phyloP scores from a whole-genome alignment of 1,284 basidiomycete genomes.

The Irpex sp. region DNA sequence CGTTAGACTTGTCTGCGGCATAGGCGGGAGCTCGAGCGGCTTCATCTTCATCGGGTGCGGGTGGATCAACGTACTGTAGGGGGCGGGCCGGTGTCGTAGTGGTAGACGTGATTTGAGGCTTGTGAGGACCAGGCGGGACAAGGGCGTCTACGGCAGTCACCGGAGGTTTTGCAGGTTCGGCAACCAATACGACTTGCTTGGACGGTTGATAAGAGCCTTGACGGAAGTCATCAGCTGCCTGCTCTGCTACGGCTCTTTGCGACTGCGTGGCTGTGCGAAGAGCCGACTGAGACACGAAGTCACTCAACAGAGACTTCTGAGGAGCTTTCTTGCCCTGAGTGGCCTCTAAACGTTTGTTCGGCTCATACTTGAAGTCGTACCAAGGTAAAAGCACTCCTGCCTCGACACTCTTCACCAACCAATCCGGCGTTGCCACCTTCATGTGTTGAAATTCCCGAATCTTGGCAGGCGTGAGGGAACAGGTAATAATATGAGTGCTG shows the following conservation, averaged over 20 bases:
- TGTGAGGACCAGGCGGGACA: neutral
- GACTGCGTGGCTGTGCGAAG: slow-evolving; percentile 14
- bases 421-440: slow-evolving; percentile 86
- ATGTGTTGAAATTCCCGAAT: slow-evolving; percentile 84
- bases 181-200: neutral
- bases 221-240: neutral
- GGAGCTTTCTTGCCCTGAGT: slow-evolving; percentile 44
- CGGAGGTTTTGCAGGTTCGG: too few species aligned
- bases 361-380: slow-evolving; percentile 61
- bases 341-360: slow-evolving; percentile 41
- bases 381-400: slow-evolving; percentile 73
- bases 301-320: slow-evolving; percentile 32
- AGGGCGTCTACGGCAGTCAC: neutral
- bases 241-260: neutral
- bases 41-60: slow-evolving; percentile 35
- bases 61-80: slow-evolving; percentile 41
- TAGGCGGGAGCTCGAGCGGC: slow-evolving; percentile 54
- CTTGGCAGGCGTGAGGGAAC: slow-evolving; percentile 87
- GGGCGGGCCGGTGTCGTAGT: slow-evolving; percentile 23
- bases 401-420: slow-evolving; percentile 78
- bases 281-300: slow-evolving; percentile 18
- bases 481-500: slow-evolving; percentile 89
- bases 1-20: slow-evolving; percentile 63
- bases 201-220: neutral
- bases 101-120: neutral